Percentiles rank a stretch among this genome's conserved stretches.
phyloP scores from a whole-genome alignment of 345 rosid species.

The Diplotaxis tenuifolia region DNA sequence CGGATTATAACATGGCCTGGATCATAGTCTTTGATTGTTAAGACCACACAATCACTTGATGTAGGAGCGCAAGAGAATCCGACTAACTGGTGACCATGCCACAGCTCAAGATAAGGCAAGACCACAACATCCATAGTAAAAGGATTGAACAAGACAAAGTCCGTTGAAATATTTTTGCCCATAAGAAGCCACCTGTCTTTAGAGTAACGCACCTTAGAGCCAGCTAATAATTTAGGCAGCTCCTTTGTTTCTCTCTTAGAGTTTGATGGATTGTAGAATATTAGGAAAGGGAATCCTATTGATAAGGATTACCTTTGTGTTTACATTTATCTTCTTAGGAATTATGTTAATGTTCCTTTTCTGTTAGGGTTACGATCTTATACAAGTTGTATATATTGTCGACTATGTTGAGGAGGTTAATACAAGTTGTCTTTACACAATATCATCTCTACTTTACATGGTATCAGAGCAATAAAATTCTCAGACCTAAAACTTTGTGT shows the following conservation, averaged over 20 bases:
- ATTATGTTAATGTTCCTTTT: no score
- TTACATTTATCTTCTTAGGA: no score
- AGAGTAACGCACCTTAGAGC: slow-evolving; percentile 60
- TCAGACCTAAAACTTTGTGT: no score
- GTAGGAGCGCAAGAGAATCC: slow-evolving; percentile 77
- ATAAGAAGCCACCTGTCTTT: slow-evolving; percentile 75
- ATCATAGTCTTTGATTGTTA: slow-evolving; percentile 54
- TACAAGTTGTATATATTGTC: no score
- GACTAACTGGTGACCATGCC: slow-evolving; percentile 44
- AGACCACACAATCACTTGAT: slow-evolving; percentile 50
- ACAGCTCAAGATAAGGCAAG: slow-evolving; percentile 41
- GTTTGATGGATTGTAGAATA: slow-evolving; percentile 60
- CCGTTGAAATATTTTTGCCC: slow-evolving; percentile 46
- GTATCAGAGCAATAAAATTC: no score
- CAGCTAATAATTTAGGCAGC: slow-evolving; percentile 53
- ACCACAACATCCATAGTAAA: slow-evolving; percentile 49
- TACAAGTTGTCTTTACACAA: no score
- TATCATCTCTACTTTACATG: no score
- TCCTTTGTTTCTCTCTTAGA: slow-evolving; percentile 46
- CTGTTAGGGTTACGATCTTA: no score
- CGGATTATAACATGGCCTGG: slow-evolving; percentile 62
- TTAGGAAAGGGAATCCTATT: no score
- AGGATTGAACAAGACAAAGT: slow-evolving; percentile 67
- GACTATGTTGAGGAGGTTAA: not conserved
- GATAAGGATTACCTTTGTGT: no score